A percentile compares a stretch with the other conserved stretches of the same genome.
Conservation (phyloP, 1,139 yeast genomes). For the Sugiyamaella sp. region DNA sequence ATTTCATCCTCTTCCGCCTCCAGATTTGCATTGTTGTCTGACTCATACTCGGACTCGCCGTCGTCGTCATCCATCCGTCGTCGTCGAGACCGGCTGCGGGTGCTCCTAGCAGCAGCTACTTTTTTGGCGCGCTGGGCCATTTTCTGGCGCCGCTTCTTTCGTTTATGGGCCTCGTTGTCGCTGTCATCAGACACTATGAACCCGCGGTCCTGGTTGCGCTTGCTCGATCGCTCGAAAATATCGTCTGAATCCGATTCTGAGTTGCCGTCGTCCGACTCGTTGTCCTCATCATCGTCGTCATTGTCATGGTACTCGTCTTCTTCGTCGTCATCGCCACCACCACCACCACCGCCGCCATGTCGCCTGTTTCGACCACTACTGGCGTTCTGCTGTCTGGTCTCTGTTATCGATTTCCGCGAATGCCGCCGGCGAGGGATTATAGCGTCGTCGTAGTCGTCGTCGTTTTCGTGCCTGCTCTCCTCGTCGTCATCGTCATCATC, state of each 20-base stretch:
- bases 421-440: conserved; percentile 20
- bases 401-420: conserved; percentile 24
- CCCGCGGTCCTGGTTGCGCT: conserved; percentile 29
- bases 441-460: conserved; percentile 19
- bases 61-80: conserved; percentile 28
- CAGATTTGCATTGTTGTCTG: conserved; percentile 27
- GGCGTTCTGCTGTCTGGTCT: too few species aligned
- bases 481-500: conserved; percentile 17
- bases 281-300: conserved; percentile 24
- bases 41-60: conserved; percentile 26
- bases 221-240: conserved; percentile 16
- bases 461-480: conserved; percentile 13
- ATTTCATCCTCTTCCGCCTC: conserved; percentile 33
- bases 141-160: conserved; percentile 18
- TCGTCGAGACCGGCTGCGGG: conserved; percentile 15
- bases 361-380: too few species aligned
- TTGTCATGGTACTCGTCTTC: conserved; percentile 29
- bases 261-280: conserved; percentile 27
- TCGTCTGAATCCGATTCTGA: conserved; percentile 24
- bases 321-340: conserved; percentile 32
- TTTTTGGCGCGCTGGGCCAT: conserved; percentile 14
- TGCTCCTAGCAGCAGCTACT: conserved; percentile 14
- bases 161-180: conserved; percentile 31
- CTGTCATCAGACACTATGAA: conserved; percentile 20
- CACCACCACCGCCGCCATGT: conserved; percentile 31